Percentiles rank a stretch among this genome's conserved stretches.
phyloP scores from a whole-genome alignment of 176 grass and related monocot genomes.

The Juncus inflexus region DNA sequence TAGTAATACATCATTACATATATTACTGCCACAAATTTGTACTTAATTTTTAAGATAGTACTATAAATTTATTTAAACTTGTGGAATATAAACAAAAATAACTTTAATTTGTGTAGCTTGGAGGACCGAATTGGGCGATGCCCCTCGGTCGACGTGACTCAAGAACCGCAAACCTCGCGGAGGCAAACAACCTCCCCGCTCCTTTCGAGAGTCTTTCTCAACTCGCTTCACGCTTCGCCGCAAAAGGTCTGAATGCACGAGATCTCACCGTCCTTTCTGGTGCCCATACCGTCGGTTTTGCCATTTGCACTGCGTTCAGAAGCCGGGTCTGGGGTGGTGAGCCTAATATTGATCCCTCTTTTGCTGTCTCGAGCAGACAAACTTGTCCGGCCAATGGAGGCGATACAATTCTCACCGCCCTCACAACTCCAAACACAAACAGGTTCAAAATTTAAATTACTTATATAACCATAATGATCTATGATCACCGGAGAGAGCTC shows the following conservation, averaged over 20 bases:
- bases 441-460: neutral
- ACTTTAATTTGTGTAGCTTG: constrained; percentile 4
- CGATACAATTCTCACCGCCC: constrained; percentile 2
- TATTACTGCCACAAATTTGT: neutral
- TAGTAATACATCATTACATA: neutral
- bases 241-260: constrained; percentile 31
- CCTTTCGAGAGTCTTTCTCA: constrained; percentile 8
- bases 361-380: constrained; percentile 8
- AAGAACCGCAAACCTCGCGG: constrained; percentile 12
- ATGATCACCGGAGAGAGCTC: neutral
- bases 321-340: constrained; percentile 14
- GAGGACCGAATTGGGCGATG: constrained; percentile 21
- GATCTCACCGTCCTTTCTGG: constrained; percentile 44
- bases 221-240: constrained; percentile 23
- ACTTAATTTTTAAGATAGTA: neutral
- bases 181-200: constrained; percentile 33
- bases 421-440: constrained; percentile 25
- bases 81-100: neutral
- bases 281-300: constrained; percentile 31
- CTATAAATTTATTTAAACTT: too few relatives aligned
- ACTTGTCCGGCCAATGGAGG: constrained; percentile 9
- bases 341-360: constrained; percentile 1
- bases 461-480: constrained; percentile 13
- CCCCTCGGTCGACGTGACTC: constrained; percentile 43
- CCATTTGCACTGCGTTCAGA: constrained; percentile 36